Conservation (phyloP, 768 basidiomycete species). For the Chalciporus pseudorubinellus region DNA sequence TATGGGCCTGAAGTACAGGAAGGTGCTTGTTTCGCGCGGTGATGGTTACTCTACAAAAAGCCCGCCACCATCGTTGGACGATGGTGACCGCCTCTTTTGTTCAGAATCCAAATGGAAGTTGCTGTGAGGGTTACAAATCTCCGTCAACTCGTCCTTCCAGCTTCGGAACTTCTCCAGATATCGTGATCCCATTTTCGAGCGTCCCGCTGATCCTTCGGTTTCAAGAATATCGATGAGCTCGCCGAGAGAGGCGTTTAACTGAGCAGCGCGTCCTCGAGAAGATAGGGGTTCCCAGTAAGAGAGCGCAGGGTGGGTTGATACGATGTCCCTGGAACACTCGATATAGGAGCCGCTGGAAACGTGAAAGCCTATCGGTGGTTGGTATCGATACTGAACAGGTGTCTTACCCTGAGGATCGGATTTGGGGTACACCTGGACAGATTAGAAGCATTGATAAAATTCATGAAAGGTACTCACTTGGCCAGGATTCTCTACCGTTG, state of each 20-base stretch:
- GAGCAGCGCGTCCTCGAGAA: slow-evolving; percentile 41
- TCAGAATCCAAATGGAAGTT: neutral
- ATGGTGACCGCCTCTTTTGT: neutral
- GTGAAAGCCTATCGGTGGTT: neutral
- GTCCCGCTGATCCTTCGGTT: slow-evolving; percentile 38
- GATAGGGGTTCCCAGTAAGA: slow-evolving; percentile 46
- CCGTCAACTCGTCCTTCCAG: slow-evolving; percentile 43
- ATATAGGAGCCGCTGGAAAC: slow-evolving; percentile 21
- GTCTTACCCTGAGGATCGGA: slow-evolving; percentile 40
- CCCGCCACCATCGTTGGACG: slow-evolving; percentile 17
- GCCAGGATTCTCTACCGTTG: slow-evolving; percentile 47
- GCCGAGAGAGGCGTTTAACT: slow-evolving; percentile 42
- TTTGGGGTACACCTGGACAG: slow-evolving; percentile 46
- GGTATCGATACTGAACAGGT: neutral
- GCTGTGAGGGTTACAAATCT: slow-evolving; percentile 26
- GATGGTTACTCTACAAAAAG: slow-evolving; percentile 26
- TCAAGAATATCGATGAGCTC: slow-evolving; percentile 45
- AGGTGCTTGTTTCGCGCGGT: neutral
- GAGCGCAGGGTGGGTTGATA: slow-evolving; percentile 17
- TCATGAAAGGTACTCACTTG: slow-evolving; percentile 28
- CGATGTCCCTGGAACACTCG: slow-evolving; percentile 22
- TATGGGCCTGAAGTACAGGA: neutral
- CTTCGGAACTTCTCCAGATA: slow-evolving; percentile 39
- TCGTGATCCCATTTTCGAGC: slow-evolving; percentile 32
- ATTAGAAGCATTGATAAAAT: neutral